Evolutionary conservation across 768 basidiomycete species (phyloP).

Genomic region (Thelephora aurantiotincta): DNA sequence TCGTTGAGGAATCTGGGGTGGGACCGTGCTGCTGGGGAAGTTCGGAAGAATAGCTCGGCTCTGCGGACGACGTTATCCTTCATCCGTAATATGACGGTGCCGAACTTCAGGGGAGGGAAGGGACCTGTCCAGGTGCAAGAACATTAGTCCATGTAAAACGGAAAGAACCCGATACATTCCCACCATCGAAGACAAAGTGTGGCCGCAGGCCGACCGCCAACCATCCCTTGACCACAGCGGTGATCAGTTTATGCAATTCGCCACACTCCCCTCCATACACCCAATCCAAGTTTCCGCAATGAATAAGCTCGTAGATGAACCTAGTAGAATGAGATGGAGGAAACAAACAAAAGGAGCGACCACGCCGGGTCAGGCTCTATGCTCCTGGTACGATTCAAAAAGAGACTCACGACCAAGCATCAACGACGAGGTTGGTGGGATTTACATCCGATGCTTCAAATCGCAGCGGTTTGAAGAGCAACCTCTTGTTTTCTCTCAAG

Average conservation of each 20-base stretch:
- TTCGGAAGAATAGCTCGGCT: conserved; percentile 67
- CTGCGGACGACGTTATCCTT: conserved; percentile 44
- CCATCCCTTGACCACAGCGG: conserved; percentile 49
- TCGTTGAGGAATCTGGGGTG: conserved; percentile 57
- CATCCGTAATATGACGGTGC: conserved; percentile 46
- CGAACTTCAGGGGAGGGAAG: conserved; percentile 57
- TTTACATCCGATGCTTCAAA: conserved; percentile 10
- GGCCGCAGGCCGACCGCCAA: conserved; percentile 46
- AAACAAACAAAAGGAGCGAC: conserved; percentile 4
- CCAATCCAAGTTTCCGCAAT: conserved; percentile 55
- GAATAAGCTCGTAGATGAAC: conserved; percentile 60
- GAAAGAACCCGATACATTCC: conserved; percentile 10
- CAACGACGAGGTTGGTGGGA: conserved; percentile 39
- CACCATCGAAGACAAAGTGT: conserved; percentile 78
- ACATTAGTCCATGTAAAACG: conserved; percentile 1
- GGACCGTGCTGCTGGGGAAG: conserved; percentile 49
- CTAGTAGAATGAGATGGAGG: conserved; percentile 20
- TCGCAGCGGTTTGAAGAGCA: conserved; percentile 23
- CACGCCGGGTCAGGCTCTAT: conserved; percentile 5
- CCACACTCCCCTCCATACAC: conserved; percentile 76
- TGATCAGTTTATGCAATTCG: conserved; percentile 35
- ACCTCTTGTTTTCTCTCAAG: conserved; percentile 29
- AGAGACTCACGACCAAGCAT: conserved; percentile 75
- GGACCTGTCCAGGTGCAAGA: conserved; percentile 33
- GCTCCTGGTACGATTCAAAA: conserved; percentile 1